These are phyloP conservation scores for Agaricus blazei DNA, from an alignment of 768 basidiomycete genomes.

Conservation along the genomic window DNA sequence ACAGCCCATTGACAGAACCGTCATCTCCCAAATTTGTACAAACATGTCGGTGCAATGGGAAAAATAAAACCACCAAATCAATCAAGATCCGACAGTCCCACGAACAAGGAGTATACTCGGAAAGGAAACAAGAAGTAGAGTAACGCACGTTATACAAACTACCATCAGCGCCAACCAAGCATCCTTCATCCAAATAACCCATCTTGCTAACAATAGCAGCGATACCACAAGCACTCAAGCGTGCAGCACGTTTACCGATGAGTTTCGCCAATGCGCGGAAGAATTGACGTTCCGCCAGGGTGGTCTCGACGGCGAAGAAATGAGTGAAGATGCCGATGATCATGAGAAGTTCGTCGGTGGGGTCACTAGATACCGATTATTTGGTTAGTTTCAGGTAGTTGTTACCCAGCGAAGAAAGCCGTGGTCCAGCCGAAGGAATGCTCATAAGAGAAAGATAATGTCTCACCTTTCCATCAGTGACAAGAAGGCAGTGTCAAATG, in stretches of 20 bases:
- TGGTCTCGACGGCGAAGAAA: slow-evolving; percentile 96
- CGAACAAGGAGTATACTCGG: not conserved
- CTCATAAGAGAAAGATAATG: not conserved
- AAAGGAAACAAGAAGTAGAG: not conserved
- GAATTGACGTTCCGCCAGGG: slow-evolving; percentile 93
- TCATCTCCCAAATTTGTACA: no score
- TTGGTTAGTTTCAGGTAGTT: not conserved
- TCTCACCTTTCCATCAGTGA: slow-evolving; percentile 90
- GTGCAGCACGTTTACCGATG: slow-evolving; percentile 84
- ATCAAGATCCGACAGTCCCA: not conserved
- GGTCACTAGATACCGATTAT: slow-evolving; percentile 51
- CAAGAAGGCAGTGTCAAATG: slow-evolving; percentile 94
- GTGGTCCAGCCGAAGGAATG: not conserved
- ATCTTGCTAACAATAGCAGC: slow-evolving; percentile 95
- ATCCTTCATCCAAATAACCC: slow-evolving; percentile 88
- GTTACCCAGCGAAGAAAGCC: no score
- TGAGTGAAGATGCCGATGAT: slow-evolving; percentile 96
- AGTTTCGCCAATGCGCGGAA: slow-evolving; percentile 91
- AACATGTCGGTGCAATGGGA: no score
- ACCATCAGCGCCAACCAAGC: slow-evolving; percentile 88
- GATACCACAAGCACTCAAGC: slow-evolving; percentile 92
- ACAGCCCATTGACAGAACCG: no score
- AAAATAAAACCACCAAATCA: no score
- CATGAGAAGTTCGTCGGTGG: slow-evolving; percentile 95
- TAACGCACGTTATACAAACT: slow-evolving; percentile 85